Percentiles rank a stretch among this genome's conserved stretches.
phyloP scores from a whole-genome alignment of 176 grass and related monocot genomes.

The Areca catechu region DNA sequence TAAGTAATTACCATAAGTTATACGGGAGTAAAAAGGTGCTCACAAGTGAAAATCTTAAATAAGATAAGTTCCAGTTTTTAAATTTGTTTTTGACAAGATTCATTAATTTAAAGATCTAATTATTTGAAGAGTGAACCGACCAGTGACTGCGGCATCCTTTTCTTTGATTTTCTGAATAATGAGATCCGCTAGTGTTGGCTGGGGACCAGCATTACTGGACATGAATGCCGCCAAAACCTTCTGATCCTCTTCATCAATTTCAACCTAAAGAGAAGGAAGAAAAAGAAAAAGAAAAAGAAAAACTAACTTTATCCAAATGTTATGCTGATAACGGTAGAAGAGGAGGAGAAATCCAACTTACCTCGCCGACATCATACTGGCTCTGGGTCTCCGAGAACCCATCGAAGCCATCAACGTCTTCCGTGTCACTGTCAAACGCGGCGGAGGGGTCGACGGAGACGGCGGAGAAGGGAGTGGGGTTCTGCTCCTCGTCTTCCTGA shows the following conservation, averaged over 20 bases:
- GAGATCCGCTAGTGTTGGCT: conserved; percentile 57
- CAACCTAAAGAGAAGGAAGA: conserved; percentile 28
- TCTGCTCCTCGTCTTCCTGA: conserved; percentile 21
- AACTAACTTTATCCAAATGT: neutral
- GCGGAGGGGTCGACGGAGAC: conserved; percentile 13
- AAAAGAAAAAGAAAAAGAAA: neutral
- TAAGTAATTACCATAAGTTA: too few relatives aligned
- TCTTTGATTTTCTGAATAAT: conserved; percentile 83
- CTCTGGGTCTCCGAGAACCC: conserved; percentile 58
- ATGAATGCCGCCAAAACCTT: conserved; percentile 68
- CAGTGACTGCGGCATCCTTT: conserved; percentile 50
- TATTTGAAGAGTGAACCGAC: conserved; percentile 16
- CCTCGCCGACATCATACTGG: conserved; percentile 58
- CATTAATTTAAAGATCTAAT: neutral
- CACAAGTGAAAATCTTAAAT: too few relatives aligned
- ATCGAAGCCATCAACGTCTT: conserved; percentile 59
- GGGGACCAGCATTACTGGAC: conserved; percentile 33
- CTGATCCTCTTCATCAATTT: conserved; percentile 87
- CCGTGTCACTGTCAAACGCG: conserved; percentile 16
- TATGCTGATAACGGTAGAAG: neutral
- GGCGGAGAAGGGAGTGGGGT: conserved; percentile 14
- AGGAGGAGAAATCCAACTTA: neutral
- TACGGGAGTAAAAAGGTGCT: too few relatives aligned
- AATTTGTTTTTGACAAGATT: too few relatives aligned
- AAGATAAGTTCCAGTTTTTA: too few relatives aligned